phyloP scores from a whole-genome alignment of 2,329 filamentous ascomycete species.

The Eutypella sp. region DNA sequence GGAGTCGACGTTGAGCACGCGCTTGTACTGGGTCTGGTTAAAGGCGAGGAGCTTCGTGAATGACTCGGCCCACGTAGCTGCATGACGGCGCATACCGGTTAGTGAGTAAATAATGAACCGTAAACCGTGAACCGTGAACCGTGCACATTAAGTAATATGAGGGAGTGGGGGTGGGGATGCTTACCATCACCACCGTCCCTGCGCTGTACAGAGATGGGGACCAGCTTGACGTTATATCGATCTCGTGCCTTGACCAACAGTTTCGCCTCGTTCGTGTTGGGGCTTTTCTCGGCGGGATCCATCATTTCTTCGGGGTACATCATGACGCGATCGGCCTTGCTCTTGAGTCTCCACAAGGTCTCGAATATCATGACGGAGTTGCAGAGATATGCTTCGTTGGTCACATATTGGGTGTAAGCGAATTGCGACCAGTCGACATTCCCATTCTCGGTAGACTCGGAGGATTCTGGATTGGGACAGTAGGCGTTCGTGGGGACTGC shows the following conservation, averaged over 20 bases:
- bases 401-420: conserved; percentile 47
- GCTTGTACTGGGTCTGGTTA: conserved; percentile 56
- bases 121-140: too few relatives aligned
- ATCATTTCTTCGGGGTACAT: conserved; percentile 40
- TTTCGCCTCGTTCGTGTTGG: conserved; percentile 22
- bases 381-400: conserved; percentile 41
- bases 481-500: conserved; percentile 10
- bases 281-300: conserved; percentile 24
- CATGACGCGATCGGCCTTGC: conserved; percentile 39
- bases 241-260: conserved; percentile 39
- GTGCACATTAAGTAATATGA: neutral
- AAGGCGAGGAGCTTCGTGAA: conserved; percentile 67
- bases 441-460: conserved; percentile 12
- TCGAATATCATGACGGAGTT: conserved; percentile 49
- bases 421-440: conserved; percentile 38
- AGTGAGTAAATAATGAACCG: conserved; percentile 2
- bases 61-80: conserved; percentile 55
- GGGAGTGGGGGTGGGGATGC: conserved; percentile 1
- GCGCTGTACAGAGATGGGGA: conserved; percentile 36
- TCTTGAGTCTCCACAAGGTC: conserved; percentile 34
- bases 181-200: conserved; percentile 31
- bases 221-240: conserved; percentile 39
- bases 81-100: neutral
- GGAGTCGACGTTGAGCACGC: conserved; percentile 51
- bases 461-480: conserved; percentile 19